A percentile compares a stretch with the other conserved stretches of the same genome.
These are phyloP conservation scores for Panicum miliaceum DNA, from an alignment of 176 grass and related monocot genomes.

Conservation along the genomic window DNA sequence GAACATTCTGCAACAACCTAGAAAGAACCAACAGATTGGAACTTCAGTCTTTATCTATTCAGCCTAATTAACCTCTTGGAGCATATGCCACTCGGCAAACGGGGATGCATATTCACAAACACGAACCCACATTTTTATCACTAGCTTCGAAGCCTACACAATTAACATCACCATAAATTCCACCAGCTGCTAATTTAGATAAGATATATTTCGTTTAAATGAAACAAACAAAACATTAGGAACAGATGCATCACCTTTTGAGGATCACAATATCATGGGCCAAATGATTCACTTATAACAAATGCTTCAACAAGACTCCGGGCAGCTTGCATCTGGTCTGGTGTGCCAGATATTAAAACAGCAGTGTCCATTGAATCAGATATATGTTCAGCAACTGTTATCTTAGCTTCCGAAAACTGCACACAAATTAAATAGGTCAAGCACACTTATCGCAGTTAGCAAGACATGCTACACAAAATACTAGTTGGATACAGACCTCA, in stretches of 20 bases:
- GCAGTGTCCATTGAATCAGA: conserved; percentile 67
- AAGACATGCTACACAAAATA: conserved; percentile 22
- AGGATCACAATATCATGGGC: conserved; percentile 37
- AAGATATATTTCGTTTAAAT: conserved; percentile 1
- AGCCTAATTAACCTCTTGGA: conserved; percentile 40
- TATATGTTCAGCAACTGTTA: conserved; percentile 75
- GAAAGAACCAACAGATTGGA: conserved; percentile 5
- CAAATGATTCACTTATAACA: conserved; percentile 79
- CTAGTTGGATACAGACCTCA: conserved; percentile 58
- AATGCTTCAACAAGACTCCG: conserved; percentile 95
- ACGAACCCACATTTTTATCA: conserved; percentile 22
- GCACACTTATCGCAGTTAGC: neutral
- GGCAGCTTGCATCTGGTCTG: conserved; percentile 88
- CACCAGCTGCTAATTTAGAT: neutral
- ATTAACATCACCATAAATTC: conserved; percentile 30
- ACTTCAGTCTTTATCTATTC: conserved; percentile 31
- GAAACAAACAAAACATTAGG: conserved; percentile 16
- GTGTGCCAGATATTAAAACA: conserved; percentile 75
- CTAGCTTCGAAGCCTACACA: conserved; percentile 25
- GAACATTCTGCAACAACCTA: conserved; percentile 28
- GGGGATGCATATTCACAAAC: conserved; percentile 38
- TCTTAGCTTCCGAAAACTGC: conserved; percentile 97
- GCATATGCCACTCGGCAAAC: conserved; percentile 33
- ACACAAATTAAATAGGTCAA: conserved; percentile 46
- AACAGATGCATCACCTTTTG: conserved; percentile 43